Conservation (phyloP, 1,139 yeast species). For the Kurtzmaniella quercitrusa region DNA sequence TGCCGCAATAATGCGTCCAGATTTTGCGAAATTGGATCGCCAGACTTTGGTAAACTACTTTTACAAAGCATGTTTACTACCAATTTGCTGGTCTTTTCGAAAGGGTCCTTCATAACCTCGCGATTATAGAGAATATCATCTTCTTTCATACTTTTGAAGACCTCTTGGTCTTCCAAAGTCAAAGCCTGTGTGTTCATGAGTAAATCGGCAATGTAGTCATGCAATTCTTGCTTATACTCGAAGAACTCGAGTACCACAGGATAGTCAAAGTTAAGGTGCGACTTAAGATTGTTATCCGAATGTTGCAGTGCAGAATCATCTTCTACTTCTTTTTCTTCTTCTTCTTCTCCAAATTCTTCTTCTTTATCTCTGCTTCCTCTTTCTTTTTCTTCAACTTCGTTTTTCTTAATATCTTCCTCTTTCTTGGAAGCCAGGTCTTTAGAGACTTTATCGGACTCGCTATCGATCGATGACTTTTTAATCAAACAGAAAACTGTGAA, state of each 20-base stretch:
- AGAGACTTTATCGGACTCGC: constrained; percentile 12
- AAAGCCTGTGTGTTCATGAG: constrained; percentile 68
- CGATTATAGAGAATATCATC: constrained; percentile 47
- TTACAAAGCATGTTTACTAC: constrained; percentile 43
- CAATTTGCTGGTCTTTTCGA: constrained; percentile 49
- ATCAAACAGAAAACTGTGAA: constrained; percentile 52
- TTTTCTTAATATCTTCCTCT: not conserved
- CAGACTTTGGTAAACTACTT: constrained; percentile 38
- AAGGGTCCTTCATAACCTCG: constrained; percentile 34
- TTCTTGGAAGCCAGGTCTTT: not conserved
- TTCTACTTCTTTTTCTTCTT: constrained; percentile 4
- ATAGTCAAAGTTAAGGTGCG: constrained; percentile 36
- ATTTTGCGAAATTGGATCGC: constrained; percentile 46
- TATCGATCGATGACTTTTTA: constrained; percentile 23
- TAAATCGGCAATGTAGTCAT: constrained; percentile 57
- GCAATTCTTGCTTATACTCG: constrained; percentile 69
- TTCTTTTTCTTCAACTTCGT: not conserved
- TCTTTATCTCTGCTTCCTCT: not conserved
- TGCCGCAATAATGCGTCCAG: constrained; percentile 44
- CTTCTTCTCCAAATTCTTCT: not conserved
- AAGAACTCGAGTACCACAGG: constrained; percentile 71
- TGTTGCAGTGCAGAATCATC: not conserved
- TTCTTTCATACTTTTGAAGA: constrained; percentile 58
- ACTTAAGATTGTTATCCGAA: not conserved
- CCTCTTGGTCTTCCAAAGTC: constrained; percentile 71